These are phyloP conservation scores for Soucietia sequanensis DNA, from an alignment of 805 yeast species.

Conservation along the genomic window DNA sequence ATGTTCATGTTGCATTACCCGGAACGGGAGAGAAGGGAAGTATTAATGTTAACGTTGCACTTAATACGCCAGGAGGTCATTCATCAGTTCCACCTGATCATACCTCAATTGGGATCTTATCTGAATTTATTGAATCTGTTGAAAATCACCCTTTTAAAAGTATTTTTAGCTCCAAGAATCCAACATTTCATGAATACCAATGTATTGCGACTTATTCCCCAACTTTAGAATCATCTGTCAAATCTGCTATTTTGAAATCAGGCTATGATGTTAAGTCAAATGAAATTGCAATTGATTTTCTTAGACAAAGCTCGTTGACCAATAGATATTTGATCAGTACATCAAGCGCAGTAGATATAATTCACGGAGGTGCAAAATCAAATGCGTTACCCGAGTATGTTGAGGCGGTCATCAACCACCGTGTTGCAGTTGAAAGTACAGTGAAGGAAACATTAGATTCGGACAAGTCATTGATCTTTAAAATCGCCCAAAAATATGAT, in stretches of 20 bases:
- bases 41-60: constrained; percentile 11
- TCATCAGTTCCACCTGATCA: constrained; percentile 29
- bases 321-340: constrained; percentile 50
- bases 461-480: constrained; percentile 32
- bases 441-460: constrained; percentile 41
- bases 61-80: constrained; percentile 29
- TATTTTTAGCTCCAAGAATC: constrained; percentile 21
- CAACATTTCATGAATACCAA: constrained; percentile 24
- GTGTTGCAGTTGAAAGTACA: constrained; percentile 59
- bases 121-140: constrained; percentile 16
- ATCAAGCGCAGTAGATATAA: constrained; percentile 65
- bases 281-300: constrained; percentile 28
- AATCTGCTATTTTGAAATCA: constrained; percentile 32
- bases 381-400: constrained; percentile 75
- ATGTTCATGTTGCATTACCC: constrained; percentile 10
- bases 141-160: constrained; percentile 19
- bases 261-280: constrained; percentile 34
- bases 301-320: constrained; percentile 14
- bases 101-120: constrained; percentile 27
- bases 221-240: constrained; percentile 20
- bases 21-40: constrained; percentile 18
- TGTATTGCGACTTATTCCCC: constrained; percentile 27
- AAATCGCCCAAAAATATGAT: constrained; percentile 45
- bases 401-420: constrained; percentile 55
- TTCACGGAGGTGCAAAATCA: constrained; percentile 71